Base-by-base conservation (phyloP, 2,329 filamentous ascomycete species). In the Aspergillus eucalypticola region DNA sequence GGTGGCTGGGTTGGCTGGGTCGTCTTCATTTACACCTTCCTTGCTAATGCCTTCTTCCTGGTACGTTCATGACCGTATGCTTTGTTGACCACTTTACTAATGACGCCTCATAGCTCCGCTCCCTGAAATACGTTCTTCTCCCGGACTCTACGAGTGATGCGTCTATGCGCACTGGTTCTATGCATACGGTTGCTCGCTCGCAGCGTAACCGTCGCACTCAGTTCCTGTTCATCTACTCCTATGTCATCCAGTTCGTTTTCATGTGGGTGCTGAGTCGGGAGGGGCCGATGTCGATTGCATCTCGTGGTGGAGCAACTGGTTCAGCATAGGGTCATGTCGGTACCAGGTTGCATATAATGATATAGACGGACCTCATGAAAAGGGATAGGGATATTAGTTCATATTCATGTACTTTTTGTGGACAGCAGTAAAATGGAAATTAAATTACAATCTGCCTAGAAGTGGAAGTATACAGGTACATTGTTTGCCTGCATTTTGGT, bases 21-120 rank as follows among this genome's bases (percentile, higher is more conserved):
- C 8, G 84, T 96, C 58, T 99, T 99, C 74, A 76, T 89, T 35
- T 99, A 99, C 77, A 95, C 92, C 0, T 99, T 95, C 76, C 80
- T 92, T 62, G 94, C 95, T 15, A 98, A 98, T 77, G 94, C 94
- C 0, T 90, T 99, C 67, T 99, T 99, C 76, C 73, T 99, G 80
- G 92, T 96, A 83, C 74, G 88, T 79, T 29, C 19, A 25, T 32
- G 8, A 11, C 8, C 3, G 8, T 25, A 8, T 13, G 11, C 21
- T 38, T 21, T 3, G 6, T 3, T 7, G 13, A 15, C 2, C n/a
- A 19, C 19, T 8, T 15, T 38, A 42, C 27, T 42, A 23, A 44
- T 61, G 41, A 5, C 1, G 29, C 5, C 3, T 6, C 3, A 13
- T 60, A 96, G 92, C 89, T 99, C 74, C 90, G 95, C 60, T 98